Conservation (phyloP, 116 monocot species). For the Cymodocea nodosa region DNA sequence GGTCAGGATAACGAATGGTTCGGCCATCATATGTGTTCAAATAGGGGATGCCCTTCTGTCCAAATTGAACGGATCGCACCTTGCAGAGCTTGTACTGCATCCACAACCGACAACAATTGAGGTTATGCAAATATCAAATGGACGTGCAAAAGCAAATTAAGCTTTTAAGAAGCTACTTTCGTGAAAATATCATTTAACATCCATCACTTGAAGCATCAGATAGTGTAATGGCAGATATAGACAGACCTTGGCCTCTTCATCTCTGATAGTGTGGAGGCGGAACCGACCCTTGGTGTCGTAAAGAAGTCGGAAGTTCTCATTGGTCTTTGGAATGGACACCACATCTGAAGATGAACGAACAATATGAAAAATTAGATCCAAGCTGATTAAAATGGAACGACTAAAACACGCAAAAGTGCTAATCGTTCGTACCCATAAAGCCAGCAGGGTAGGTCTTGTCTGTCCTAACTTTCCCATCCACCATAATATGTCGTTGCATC, state of each 20-base stretch:
- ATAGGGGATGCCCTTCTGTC: conserved; percentile 64
- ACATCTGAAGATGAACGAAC: conserved; percentile 26
- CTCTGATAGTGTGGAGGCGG: conserved; percentile 53
- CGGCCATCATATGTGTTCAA: conserved; percentile 64
- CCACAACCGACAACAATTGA: neutral
- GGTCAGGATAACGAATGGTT: conserved; percentile 64
- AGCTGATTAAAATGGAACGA: neutral
- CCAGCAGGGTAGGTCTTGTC: conserved; percentile 70
- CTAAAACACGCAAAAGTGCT: neutral
- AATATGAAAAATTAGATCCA: neutral
- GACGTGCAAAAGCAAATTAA: neutral
- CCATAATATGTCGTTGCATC: conserved; percentile 68
- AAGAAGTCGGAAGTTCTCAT: conserved; percentile 63
- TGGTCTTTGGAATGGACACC: conserved; percentile 57
- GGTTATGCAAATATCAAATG: too few relatives aligned
- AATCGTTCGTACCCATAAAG: conserved; percentile 46
- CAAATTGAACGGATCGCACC: conserved; percentile 56
- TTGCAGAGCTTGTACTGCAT: conserved; percentile 72
- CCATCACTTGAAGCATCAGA: neutral
- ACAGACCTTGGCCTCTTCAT: conserved; percentile 57
- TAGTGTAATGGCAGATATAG: neutral
- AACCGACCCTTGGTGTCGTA: conserved; percentile 73
- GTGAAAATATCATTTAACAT: neutral
- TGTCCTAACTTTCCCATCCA: conserved; percentile 60
- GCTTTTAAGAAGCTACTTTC: neutral